Evolutionary conservation across 2,329 filamentous ascomycete genomes (phyloP).

Genomic region (Hypoxylon sp.): DNA sequence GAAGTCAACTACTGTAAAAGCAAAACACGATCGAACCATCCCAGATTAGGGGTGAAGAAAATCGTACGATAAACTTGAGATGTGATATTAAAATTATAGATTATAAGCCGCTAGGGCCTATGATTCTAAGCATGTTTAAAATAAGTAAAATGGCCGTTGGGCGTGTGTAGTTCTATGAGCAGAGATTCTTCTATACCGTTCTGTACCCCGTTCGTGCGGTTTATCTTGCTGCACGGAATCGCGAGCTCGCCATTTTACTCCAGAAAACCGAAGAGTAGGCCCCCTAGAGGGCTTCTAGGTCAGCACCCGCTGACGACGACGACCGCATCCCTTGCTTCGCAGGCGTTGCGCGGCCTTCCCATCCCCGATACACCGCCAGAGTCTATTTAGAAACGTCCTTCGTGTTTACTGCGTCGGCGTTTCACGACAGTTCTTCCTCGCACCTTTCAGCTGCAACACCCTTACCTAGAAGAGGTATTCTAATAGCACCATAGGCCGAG

Average conservation of each 20-base stretch:
- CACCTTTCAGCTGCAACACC: background rate
- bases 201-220: background rate
- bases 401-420: background rate
- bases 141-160: background rate
- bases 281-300: background rate
- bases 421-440: no score
- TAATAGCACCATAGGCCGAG: background rate
- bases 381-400: background rate
- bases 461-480: background rate
- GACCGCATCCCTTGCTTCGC: background rate
- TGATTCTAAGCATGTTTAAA: slow-evolving; percentile 2
- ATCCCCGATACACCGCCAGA: background rate
- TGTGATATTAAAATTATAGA: slow-evolving; percentile 29
- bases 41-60: background rate
- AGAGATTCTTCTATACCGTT: background rate
- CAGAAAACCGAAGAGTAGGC: background rate
- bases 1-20: background rate
- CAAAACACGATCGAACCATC: background rate
- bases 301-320: background rate
- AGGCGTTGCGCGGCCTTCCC: background rate
- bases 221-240: background rate
- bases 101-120: slow-evolving; percentile 17
- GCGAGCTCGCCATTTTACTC: background rate
- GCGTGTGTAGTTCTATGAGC: background rate
- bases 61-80: slow-evolving; percentile 8